phyloP scores from a whole-genome alignment of 306 rosid species.

The Cicer judaicum region DNA sequence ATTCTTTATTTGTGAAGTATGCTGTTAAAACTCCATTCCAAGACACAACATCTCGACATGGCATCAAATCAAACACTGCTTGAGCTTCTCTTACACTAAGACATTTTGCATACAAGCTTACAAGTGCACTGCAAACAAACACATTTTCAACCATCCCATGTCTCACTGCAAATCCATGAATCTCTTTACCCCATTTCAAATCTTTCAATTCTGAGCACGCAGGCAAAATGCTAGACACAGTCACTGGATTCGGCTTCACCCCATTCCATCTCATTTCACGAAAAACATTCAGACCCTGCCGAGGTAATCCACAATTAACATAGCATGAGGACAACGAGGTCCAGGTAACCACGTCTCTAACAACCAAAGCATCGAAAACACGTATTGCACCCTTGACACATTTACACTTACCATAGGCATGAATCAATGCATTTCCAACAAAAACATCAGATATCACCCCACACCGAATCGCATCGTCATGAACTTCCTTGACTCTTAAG shows the following conservation, averaged over 20 bases:
- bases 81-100: constrained; percentile 49
- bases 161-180: constrained; percentile 54
- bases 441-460: constrained; percentile 48
- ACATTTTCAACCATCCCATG: constrained; percentile 48
- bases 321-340: constrained; percentile 48
- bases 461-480: constrained; percentile 38
- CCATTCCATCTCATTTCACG: constrained; percentile 47
- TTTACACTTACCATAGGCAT: constrained; percentile 51
- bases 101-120: constrained; percentile 56
- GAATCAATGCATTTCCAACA: constrained; percentile 48
- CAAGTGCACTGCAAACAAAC: constrained; percentile 50
- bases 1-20: constrained; percentile 52
- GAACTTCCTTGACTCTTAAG: constrained; percentile 46
- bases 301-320: constrained; percentile 46
- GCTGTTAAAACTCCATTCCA: constrained; percentile 62
- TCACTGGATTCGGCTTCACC: constrained; percentile 46
- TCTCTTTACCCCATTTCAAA: constrained; percentile 45
- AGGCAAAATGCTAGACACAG: constrained; percentile 51
- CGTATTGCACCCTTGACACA: constrained; percentile 45
- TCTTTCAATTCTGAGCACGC: constrained; percentile 52
- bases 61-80: constrained; percentile 52
- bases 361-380: constrained; percentile 49
- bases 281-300: constrained; percentile 43
- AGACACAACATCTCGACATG: constrained; percentile 52
- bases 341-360: constrained; percentile 53